A percentile compares a stretch with the other conserved stretches of the same genome.
These are phyloP conservation scores for Austropuccinia psidii DNA, from an alignment of 1,284 basidiomycete genomes.

Conservation along the genomic window DNA sequence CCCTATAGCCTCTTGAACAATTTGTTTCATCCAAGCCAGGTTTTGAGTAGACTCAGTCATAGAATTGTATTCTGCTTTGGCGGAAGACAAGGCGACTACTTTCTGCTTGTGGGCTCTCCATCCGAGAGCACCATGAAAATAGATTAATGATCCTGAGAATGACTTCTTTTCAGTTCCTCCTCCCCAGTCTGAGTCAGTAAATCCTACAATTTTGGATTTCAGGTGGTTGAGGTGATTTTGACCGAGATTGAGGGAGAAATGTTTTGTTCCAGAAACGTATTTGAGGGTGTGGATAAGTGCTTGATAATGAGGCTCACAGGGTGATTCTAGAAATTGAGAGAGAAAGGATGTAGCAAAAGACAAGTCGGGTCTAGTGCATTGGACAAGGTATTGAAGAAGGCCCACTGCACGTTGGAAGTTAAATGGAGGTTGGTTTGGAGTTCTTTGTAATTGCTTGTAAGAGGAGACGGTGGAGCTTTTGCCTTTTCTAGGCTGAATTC, in stretches of 20 bases:
- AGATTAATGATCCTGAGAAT: neutral
- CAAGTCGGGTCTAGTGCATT: neutral
- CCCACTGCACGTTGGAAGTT: neutral
- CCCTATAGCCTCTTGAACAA: too few species aligned
- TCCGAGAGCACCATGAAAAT: neutral
- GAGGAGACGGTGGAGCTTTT: neutral
- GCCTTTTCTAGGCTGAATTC: neutral
- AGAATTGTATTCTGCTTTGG: slow-evolving; percentile 1
- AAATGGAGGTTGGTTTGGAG: too few species aligned
- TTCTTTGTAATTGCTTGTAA: neutral
- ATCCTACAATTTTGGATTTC: neutral
- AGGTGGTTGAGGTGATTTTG: neutral
- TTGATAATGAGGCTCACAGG: neutral
- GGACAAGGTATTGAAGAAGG: neutral
- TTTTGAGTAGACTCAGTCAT: too few species aligned
- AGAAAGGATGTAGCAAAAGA: neutral
- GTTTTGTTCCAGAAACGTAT: neutral
- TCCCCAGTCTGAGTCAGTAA: neutral
- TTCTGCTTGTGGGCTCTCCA: neutral
- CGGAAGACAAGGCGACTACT: neutral
- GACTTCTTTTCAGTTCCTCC: neutral
- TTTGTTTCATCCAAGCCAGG: too few species aligned
- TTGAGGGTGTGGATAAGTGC: neutral
- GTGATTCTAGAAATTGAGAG: neutral
- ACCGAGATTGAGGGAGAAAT: neutral